Base-by-base conservation (phyloP, 805 yeast genomes). In the Nakazawaea laoshanensis region DNA sequence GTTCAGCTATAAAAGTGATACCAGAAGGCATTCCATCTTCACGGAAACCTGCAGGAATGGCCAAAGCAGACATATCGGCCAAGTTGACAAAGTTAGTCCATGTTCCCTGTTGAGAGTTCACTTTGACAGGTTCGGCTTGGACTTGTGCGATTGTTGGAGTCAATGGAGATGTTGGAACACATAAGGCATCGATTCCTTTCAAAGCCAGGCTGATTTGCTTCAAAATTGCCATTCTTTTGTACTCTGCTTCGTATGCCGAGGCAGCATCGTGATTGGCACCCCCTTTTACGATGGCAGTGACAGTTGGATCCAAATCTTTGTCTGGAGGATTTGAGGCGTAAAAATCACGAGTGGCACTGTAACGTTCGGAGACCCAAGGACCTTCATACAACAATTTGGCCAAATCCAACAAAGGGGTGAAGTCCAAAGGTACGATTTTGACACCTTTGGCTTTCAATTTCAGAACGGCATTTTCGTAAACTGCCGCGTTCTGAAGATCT, bases 331-430 rank as follows among this genome's bases (percentile, higher is more conserved):
- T 69, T 6, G 81, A 65, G 19, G 72, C 72, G 37, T 84, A 66
- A 44, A 81, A 82, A 26, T 80, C 84, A 45, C 74, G 70, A 23
- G 77, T 72, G 17, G 96, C 96, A 41, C 85, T 76, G 59, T 76
- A 87, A 46, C 98, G 73, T 61, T 89, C 98, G 16, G 94, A 85
- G 8, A 89, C 97, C 98, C 98, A 89, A n/a, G 97, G 83, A 38
- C 98, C 98, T 50, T 89, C 96, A 53, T 89, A 89, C 23, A 89
- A 67, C 50, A 92, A 83, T 45, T 74, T 74, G 12, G 97, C 98
- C 37, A 89, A 65, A 23, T 81, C 82, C 40, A 84, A 63, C 25
- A 89, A 63, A 4, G 87, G 83, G 12, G 77, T 55, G 52, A 89
- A 88, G 56, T 86, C 88, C 27, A 77, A 54, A 8, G 75, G 61